A percentile compares a stretch with the other conserved stretches of the same genome.
Evolutionary conservation across 75 land plant species (phyloP).

Genomic region (Isoetes taiwanensis): DNA sequence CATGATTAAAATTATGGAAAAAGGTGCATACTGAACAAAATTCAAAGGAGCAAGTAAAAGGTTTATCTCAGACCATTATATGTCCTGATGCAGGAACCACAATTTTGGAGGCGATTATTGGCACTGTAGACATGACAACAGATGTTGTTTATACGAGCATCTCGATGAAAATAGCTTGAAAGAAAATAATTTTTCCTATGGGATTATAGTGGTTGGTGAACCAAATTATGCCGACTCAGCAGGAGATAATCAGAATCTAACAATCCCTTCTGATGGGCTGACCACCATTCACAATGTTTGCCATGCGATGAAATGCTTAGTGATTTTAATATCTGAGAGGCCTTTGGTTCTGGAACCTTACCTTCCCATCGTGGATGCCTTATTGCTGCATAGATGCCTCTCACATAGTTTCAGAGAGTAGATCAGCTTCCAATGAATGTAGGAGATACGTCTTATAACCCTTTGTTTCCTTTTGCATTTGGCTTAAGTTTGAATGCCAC

Average conservation of each 20-base stretch:
- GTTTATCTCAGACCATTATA: too few species aligned
- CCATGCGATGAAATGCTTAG: not conserved
- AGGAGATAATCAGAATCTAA: constrained; percentile 1
- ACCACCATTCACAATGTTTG: not conserved
- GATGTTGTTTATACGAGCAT: not conserved
- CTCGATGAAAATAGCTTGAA: not conserved
- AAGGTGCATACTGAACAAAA: too few species aligned
- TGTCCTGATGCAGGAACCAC: constrained; percentile 5
- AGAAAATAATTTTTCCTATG: not conserved
- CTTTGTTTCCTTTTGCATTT: constrained; percentile 4
- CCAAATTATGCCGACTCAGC: not conserved
- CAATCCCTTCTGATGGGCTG: not conserved
- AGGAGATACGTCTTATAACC: not conserved
- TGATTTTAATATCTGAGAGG: constrained; percentile 1
- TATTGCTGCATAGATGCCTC: not conserved
- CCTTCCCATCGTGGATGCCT: not conserved
- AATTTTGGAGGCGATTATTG: not conserved
- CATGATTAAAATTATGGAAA: too few species aligned
- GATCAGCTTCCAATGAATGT: constrained; percentile 6
- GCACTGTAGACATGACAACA: not conserved
- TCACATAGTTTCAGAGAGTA: not conserved
- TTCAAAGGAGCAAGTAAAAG: too few species aligned
- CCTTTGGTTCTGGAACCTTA: not conserved
- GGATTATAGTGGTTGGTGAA: not conserved
- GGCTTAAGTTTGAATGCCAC: too few species aligned